Percentiles rank a stretch among this genome's conserved stretches.
phyloP scores from a whole-genome alignment of 805 yeast genomes.

The Lipomyces sp. region DNA sequence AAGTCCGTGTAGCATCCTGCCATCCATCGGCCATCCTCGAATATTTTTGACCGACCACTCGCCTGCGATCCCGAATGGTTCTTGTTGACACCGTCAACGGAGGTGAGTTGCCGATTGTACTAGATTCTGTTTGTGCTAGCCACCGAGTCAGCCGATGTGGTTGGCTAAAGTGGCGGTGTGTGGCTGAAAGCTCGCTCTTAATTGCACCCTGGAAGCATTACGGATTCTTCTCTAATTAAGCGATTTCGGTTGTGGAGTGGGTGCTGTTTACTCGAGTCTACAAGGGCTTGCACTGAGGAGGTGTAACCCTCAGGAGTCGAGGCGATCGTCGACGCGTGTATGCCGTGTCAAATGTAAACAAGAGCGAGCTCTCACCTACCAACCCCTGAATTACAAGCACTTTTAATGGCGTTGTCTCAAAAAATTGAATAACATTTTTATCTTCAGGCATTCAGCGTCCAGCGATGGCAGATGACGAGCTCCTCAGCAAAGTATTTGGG shows the following conservation, averaged over 20 bases:
- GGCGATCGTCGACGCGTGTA: not conserved
- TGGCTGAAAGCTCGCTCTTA: not conserved
- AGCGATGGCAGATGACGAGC: constrained; percentile 19
- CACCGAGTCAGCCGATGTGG: not conserved
- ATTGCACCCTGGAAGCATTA: not conserved
- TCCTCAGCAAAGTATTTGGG: constrained; percentile 28
- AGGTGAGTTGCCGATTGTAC: not conserved
- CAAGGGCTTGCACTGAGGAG: not conserved
- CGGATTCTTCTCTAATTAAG: not conserved
- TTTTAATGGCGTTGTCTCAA: not conserved
- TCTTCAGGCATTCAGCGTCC: not conserved
- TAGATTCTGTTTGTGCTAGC: not conserved
- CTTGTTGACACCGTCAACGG: not conserved
- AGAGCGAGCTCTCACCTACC: not conserved
- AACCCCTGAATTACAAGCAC: not conserved
- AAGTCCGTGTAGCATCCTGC: not conserved
- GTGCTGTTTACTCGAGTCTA: not conserved
- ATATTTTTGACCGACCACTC: not conserved
- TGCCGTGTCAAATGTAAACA: not conserved
- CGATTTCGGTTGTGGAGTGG: not conserved
- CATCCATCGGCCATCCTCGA: not conserved
- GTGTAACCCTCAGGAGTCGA: not conserved
- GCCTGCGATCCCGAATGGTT: not conserved
- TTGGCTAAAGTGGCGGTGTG: not conserved
- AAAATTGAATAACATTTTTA: not conserved